phyloP scores from a whole-genome alignment of 345 rosid genomes.

The Syzygium aqueum region DNA sequence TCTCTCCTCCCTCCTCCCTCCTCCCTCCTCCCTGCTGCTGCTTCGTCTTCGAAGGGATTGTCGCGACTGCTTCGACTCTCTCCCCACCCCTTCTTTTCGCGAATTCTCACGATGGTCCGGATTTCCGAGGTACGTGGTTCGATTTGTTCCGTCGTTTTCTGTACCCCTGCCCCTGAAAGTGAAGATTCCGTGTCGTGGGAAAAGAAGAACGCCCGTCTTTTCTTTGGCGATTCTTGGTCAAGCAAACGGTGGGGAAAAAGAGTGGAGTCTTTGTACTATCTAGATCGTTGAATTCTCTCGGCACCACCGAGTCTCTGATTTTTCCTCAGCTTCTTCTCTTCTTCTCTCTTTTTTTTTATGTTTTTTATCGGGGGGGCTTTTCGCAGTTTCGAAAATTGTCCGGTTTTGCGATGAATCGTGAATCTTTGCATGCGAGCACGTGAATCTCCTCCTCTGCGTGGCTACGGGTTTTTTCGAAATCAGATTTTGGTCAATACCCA shows the following conservation, averaged over 20 bases:
- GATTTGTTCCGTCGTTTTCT: not conserved
- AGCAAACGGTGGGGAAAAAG: not conserved
- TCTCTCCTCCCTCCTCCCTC: not conserved
- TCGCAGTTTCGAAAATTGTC: not conserved
- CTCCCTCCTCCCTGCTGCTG: not conserved
- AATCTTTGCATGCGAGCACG: not conserved
- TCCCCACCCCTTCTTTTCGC: not conserved
- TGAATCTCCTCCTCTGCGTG: not conserved
- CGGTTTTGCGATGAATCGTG: not conserved
- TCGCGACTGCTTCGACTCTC: not conserved
- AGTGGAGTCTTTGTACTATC: not conserved
- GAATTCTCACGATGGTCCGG: not conserved
- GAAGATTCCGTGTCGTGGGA: not conserved
- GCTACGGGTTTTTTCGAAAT: not conserved
- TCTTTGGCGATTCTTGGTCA: not conserved
- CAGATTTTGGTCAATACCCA: not conserved
- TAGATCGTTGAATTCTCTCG: not conserved
- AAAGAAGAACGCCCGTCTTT: not conserved
- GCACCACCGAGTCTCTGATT: not conserved
- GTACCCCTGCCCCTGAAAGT: not conserved
- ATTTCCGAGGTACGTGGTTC: constrained; percentile 4
- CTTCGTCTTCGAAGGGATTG: not conserved
- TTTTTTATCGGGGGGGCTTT: not conserved
- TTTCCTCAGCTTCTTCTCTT: not conserved
- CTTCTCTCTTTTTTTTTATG: not conserved